Evolutionary conservation across 352 stramenopile genomes (phyloP), one percentile per base, ranked within the genome.

Genomic region (Proteromonas lacertae): DNA sequence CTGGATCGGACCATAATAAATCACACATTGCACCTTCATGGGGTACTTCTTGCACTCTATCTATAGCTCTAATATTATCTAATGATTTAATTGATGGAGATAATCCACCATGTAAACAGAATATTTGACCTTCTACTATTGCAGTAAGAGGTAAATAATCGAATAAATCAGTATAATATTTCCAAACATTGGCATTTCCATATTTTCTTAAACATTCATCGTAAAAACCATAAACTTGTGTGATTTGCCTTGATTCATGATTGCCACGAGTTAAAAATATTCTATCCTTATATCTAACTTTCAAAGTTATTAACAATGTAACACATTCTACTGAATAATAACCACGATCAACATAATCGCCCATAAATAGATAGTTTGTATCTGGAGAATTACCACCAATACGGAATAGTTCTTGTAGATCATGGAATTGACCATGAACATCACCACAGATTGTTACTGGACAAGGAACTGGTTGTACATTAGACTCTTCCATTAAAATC

Each of bases 161-260:
- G n/a, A n/a, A n/a, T n/a, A n/a, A n/a, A 34, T 86, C 70, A 6
- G 62, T 74, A 39, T 72, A 76, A 41, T 50, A 42, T 50, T 93
- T 92, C 83, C 83, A 98, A n/a, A 98, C 69, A 40, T 90, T 67
- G 28, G 66, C 82, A 53, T 93, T 93, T 60, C 92, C n/a, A n/a
- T n/a, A n/a, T n/a, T n/a, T n/a, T n/a, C n/a, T n/a, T n/a, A n/a
- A n/a, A n/a, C n/a, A n/a, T n/a, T n/a, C n/a, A n/a, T n/a, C n/a
- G n/a, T n/a, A n/a, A n/a, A n/a, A n/a, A n/a, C n/a, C n/a, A n/a
- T n/a, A n/a, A n/a, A n/a, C n/a, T n/a, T n/a, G n/a, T n/a, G n/a
- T n/a, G n/a, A n/a, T n/a, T n/a, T n/a, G 77, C 25, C 77, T 62
- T 53, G 56, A 80, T 59, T 95, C 82, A 55, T 95, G 82, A 60